These are phyloP conservation scores for Colletotrichum zoysiae DNA, from an alignment of 2,329 filamentous ascomycete genomes.

Conservation along the genomic window DNA sequence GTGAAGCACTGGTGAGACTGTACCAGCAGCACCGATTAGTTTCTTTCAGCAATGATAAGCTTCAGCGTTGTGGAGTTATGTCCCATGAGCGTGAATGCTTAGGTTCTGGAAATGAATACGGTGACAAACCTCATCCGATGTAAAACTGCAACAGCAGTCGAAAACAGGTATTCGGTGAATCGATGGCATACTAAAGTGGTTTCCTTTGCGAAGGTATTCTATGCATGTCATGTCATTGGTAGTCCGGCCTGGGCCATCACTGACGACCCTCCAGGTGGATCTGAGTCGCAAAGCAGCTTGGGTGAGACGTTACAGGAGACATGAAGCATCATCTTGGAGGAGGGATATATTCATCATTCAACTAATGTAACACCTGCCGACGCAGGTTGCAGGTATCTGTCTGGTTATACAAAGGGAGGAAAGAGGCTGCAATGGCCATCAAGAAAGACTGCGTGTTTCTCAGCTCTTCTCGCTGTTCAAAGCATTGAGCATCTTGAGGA, in stretches of 20 bases:
- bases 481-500: constrained; percentile 81
- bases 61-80: too few relatives aligned
- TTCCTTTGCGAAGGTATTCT: not conserved
- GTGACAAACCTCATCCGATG: not conserved
- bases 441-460: constrained; percentile 5
- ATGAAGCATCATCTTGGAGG: not conserved
- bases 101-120: too few relatives aligned
- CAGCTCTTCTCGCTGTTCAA: constrained; percentile 52
- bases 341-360: constrained; percentile 35
- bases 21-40: not conserved
- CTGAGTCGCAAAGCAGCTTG: too few relatives aligned
- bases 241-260: not conserved
- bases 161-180: not conserved
- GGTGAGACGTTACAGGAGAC: not conserved
- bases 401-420: constrained; percentile 26
- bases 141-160: too few relatives aligned
- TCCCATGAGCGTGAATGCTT: not conserved
- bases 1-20: not conserved
- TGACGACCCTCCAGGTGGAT: too few relatives aligned
- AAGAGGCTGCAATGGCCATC: not conserved
- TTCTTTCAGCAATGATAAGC: not conserved
- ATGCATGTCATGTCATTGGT: not conserved
- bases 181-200: not conserved
- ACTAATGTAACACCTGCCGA: constrained; percentile 12
- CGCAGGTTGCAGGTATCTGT: constrained; percentile 13